phyloP scores from a whole-genome alignment of 2,329 filamentous ascomycete genomes.

The Colletotrichum lupini region DNA sequence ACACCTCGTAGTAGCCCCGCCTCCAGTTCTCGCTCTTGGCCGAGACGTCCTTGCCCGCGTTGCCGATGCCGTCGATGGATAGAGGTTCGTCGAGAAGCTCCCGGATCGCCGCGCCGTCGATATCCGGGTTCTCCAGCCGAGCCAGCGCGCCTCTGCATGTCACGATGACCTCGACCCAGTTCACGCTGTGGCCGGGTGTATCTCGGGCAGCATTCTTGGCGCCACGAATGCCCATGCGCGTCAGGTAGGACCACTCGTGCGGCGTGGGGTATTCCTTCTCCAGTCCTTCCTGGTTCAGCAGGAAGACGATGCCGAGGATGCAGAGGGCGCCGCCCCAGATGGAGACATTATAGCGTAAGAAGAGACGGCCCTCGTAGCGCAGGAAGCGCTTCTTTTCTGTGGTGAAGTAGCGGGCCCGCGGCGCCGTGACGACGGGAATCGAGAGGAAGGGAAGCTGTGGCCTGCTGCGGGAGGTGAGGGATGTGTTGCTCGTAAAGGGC shows the following conservation, averaged over 20 bases:
- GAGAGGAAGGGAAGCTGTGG: conserved; percentile 65
- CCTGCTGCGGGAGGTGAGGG: conserved; percentile 46
- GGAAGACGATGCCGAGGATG: conserved; percentile 70
- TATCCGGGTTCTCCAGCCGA: conserved; percentile 74
- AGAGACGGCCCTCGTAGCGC: conserved; percentile 76
- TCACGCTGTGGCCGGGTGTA: conserved; percentile 61
- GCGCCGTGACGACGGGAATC: conserved; percentile 50
- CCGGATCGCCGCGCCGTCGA: conserved; percentile 75
- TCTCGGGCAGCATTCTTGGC: conserved; percentile 70
- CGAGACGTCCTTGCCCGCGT: conserved; percentile 72
- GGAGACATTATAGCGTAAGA: conserved; percentile 73
- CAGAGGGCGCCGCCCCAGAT: conserved; percentile 73
- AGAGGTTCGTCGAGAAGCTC: conserved; percentile 67
- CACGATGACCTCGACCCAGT: conserved; percentile 76
- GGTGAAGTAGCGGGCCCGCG: conserved; percentile 77
- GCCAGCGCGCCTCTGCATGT: conserved; percentile 69
- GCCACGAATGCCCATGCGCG: conserved; percentile 74
- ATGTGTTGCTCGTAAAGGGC: conserved; percentile 35
- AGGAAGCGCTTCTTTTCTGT: conserved; percentile 80
- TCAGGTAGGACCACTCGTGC: conserved; percentile 80
- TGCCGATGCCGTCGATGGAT: conserved; percentile 64
- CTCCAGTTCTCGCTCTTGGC: conserved; percentile 86
- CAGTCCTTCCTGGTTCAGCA: conserved; percentile 77
- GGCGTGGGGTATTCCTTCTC: conserved; percentile 85
- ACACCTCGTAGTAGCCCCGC: conserved; percentile 83